Base-by-base conservation (phyloP, 1,284 basidiomycete genomes). In the Sanghuangporus weigelae region DNA sequence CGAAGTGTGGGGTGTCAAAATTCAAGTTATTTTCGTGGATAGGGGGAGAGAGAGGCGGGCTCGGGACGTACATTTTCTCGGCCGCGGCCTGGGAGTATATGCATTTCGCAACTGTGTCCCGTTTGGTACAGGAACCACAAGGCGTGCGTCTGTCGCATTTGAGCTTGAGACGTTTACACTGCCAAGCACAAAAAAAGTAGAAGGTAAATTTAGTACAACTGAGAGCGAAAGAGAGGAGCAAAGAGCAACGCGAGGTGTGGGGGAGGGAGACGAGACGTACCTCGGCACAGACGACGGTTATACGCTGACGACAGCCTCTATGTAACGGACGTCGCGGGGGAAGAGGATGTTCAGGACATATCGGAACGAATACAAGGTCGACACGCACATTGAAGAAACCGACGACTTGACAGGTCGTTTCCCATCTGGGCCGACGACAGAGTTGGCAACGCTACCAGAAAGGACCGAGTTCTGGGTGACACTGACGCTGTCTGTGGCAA, bases 81-180 rank as follows among this genome's bases (percentile, higher is more conserved):
- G 87, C 84, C 0, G 90, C 90, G 5, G 88, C 90, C 44, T 88
- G 84, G 0, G 89, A 90, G 72, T 92, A 92, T 8, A 87, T 79
- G 69, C 90, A 92, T 67, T 87, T 79, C 1, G 78, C 74, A 7
- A 89, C 81, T 0, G 89, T 90, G 69, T 90, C 87, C 63, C 90
- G 85, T 71, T 92, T 92, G 36, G 84, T 78, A 68, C 90, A 92
- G 31, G 85, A 87, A 2, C 84, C 84, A 68, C 90, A 92, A 0
- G 90, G 90, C 1, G 79, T 84, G 23, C 86, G 81, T 57, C 90
- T 79, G 75, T 92, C 90, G 71, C 90, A 92, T 74, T 87, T 90
- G 60, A 92, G 80, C 70, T 92, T 92, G 59, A 92, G 79, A 8
- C 90, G 88, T 73, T 92, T 92, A 77, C 90, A 92, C 88, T 92